Evolutionary conservation across 805 yeast genomes (phyloP), one percentile per base, ranked within the genome.

Genomic region (Tetrapisispora phaffii): DNA sequence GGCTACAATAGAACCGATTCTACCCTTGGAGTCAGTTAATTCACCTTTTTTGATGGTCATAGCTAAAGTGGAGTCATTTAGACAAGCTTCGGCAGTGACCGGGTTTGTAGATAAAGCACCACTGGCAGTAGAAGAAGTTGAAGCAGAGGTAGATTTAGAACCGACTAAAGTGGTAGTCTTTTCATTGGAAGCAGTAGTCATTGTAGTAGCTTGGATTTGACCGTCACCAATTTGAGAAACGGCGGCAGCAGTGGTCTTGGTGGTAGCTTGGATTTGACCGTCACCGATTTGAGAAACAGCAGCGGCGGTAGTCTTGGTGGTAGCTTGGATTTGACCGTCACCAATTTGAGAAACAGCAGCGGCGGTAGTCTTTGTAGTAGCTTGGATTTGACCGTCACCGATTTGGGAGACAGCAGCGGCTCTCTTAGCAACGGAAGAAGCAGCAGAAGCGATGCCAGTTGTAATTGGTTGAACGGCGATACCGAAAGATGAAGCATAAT

Each of bases 1-100:
- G 38, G 82, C 76, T 50, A 79, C 84, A 63, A 79, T 77, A 37
- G 82, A 74, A 48, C 84, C 84, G 50, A 79, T 65, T 71, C 84
- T 74, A 38, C 79, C 79, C 46, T 64, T 50, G n/a, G 71, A 53
- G 55, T 79, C 84, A 12, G 59, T 69, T 53, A 80, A 68, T 34
- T 74, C 56, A 44, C 75, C 63, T 15, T 55, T 62, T 31, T 68
- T 59, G 54, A 80, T 70, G 21, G 68, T 66, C 69, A 79, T 65
- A n/a, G 75, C 60, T 51, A 80, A 69, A 33, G 79, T 60, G 52
- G 67, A 63, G 21, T 59, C 59, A 34, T 67, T 59, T 13, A 59
- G 50, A 56, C 80, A 74, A 17, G 50, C 31, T 26, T 33, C 43
- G 22, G 42, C 47, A n/a, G 42, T 39, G 15, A 44, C 43, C 34